These are phyloP conservation scores for Neolentinus lepideus DNA, from an alignment of 1,284 basidiomycete species.

Conservation along the genomic window DNA sequence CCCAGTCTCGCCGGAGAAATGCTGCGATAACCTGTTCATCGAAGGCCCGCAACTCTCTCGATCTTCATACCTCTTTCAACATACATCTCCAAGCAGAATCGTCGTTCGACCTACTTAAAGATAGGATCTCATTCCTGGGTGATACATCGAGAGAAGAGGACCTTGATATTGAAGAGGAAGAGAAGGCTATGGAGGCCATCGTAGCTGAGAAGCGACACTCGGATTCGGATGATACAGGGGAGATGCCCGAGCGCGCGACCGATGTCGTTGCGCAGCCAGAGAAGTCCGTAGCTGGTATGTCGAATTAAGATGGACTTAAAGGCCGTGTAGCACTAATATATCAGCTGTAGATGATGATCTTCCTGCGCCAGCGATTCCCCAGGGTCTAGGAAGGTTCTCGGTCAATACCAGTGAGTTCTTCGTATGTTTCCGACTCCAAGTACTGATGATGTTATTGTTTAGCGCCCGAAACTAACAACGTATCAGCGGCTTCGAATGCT, in stretches of 20 bases:
- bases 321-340: no score
- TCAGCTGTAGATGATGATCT: no score
- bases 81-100: not conserved
- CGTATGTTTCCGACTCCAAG: not conserved
- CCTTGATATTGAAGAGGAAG: not conserved
- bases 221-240: not conserved
- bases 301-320: no score
- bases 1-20: not conserved
- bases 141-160: not conserved
- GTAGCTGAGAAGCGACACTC: not conserved
- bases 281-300: no score
- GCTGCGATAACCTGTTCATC: not conserved
- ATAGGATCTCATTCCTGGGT: not conserved
- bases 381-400: not conserved
- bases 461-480: not conserved
- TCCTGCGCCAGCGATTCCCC: no score
- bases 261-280: no score
- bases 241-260: not conserved
- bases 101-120: not conserved
- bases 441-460: not conserved
- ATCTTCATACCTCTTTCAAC: not conserved
- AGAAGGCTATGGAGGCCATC: not conserved
- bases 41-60: not conserved
- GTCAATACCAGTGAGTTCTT: not conserved
- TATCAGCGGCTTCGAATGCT: not conserved